These are phyloP conservation scores for Oidiodendron maius DNA, from an alignment of 495 filamentous ascomycete genomes.

Conservation along the genomic window DNA sequence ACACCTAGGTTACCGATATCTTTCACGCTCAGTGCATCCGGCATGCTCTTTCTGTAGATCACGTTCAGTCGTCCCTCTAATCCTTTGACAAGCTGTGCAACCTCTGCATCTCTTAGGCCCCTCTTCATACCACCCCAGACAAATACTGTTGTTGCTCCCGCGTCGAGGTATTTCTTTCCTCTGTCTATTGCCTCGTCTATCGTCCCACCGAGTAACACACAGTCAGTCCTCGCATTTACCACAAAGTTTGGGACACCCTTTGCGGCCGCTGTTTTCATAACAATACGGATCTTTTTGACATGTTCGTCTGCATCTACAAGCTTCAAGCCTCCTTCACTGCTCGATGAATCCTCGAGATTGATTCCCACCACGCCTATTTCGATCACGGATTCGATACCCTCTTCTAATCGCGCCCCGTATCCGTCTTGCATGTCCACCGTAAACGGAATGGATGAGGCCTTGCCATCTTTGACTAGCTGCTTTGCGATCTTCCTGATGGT, in stretches of 20 bases:
- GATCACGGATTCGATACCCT: constrained; percentile 31
- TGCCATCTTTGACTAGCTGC: constrained; percentile 3
- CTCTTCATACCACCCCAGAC: constrained; percentile 40
- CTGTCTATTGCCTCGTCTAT: constrained; percentile 30
- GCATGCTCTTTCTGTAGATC: constrained; percentile 17
- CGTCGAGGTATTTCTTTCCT: constrained; percentile 36
- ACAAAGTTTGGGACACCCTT: constrained; percentile 36
- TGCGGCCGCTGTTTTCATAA: constrained; percentile 20
- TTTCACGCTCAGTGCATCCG: constrained; percentile 23
- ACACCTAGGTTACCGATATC: constrained; percentile 37
- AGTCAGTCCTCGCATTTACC: constrained; percentile 41
- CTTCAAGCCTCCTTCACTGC: constrained; percentile 9
- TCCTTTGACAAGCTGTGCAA: constrained; percentile 25
- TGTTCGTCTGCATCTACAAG: constrained; percentile 31
- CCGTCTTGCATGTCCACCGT: constrained; percentile 50
- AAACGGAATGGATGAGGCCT: constrained; percentile 27
- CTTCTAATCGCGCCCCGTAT: constrained; percentile 36
- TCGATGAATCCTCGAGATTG: constrained; percentile 46
- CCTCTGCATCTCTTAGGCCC: constrained; percentile 28
- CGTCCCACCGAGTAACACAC: constrained; percentile 21
- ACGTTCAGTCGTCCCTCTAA: constrained; percentile 31
- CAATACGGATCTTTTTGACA: constrained; percentile 30
- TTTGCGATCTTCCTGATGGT: constrained; percentile 27
- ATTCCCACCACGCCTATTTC: constrained; percentile 41
- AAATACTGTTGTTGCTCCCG: constrained; percentile 39